Evolutionary conservation across 1,284 basidiomycete genomes (phyloP), one percentile per base, ranked within the genome.

Genomic region (Peniophora sp.): DNA sequence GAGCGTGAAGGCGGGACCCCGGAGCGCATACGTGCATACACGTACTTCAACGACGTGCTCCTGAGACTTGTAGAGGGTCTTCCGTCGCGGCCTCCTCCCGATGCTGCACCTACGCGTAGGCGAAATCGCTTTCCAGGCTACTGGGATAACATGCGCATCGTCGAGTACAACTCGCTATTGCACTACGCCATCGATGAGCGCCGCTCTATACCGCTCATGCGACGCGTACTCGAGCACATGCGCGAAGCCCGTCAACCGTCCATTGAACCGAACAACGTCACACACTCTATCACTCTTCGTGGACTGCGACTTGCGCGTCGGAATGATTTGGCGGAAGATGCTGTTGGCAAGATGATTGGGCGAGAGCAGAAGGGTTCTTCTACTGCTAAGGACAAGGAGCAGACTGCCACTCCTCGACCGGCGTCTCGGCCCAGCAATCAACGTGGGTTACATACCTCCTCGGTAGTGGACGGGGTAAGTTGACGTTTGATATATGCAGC

Each of bases 111-210:
- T 3, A 47, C 39, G n/a, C n/a, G n/a, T n/a, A n/a, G n/a, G n/a
- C n/a, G n/a, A n/a, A n/a, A n/a, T n/a, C n/a, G n/a, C n/a, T n/a
- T n/a, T n/a, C n/a, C n/a, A n/a, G n/a, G n/a, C n/a, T n/a, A n/a
- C n/a, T 32, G 27, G 27, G 27, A 32, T 32, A 5, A 5, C 12
- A 59, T 84, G 12, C 68, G 73, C 51, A 53, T 69, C 2, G 62
- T 67, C 15, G 66, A 76, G 0, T 85, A 80, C 64, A 85, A 88
- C 60, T 57, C 79, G 0, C 73, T 90, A 23, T 58, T 90, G 2
- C 73, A 81, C 52, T 88, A 88, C 62, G 66, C 81, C 1, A 69
- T 90, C 34, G 75, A 75, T 1, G 72, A 85, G 55, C 75, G 76
- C n/a, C 64, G 73, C 27, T 81, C 81, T 2, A 65, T 74, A 9